Percentiles rank a stretch among this genome's conserved stretches.
Evolutionary conservation across 768 basidiomycete species (phyloP).

Genomic region (Collybia sp.): DNA sequence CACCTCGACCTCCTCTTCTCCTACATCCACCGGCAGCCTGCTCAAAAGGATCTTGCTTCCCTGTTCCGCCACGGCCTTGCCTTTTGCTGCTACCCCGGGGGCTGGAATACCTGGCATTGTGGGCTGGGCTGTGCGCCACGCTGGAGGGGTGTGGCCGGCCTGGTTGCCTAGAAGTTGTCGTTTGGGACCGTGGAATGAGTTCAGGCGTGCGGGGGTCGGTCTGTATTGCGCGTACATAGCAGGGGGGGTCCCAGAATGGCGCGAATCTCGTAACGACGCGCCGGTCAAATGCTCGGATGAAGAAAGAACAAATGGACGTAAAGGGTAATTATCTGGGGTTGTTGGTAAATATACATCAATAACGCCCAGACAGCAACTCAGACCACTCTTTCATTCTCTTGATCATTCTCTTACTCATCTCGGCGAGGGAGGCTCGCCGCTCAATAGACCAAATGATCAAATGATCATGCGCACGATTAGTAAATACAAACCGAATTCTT

Average conservation of each 20-base stretch:
- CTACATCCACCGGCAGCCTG: constrained; percentile 63
- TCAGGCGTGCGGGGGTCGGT: constrained; percentile 27
- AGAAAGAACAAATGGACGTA: no score
- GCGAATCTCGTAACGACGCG: no score
- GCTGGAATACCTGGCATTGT: constrained; percentile 8
- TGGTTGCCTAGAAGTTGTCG: constrained; percentile 53
- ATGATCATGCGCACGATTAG: no score
- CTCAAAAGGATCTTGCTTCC: constrained; percentile 71
- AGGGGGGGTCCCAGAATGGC: neutral
- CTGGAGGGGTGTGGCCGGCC: constrained; percentile 51
- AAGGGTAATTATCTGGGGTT: no score
- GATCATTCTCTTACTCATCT: no score
- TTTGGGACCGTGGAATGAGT: constrained; percentile 50
- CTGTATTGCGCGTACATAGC: neutral
- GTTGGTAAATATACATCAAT: neutral
- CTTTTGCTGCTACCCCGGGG: constrained; percentile 19
- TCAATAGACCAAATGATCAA: no score
- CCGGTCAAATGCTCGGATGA: no score
- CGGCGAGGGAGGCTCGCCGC: no score
- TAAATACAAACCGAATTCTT: no score
- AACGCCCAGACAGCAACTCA: no score
- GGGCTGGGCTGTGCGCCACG: constrained; percentile 46
- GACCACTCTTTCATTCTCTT: no score
- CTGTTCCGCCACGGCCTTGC: constrained; percentile 22
- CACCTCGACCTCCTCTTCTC: constrained; percentile 65